Evolutionary conservation across 1,284 basidiomycete genomes (phyloP).

Genomic region (Ganoderma boninense): DNA sequence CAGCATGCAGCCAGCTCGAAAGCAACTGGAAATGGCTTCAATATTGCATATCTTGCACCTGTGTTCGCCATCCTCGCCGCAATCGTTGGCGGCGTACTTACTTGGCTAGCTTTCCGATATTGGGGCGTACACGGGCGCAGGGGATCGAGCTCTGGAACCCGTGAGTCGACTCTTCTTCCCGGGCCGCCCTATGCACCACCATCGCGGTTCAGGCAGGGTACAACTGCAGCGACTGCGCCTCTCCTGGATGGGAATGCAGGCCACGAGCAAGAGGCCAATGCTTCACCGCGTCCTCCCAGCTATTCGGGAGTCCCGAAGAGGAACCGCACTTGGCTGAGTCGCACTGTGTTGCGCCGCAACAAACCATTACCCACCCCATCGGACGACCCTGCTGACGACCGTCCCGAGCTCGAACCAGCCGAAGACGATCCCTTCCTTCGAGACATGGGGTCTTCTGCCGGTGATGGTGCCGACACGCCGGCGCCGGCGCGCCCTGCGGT

Average conservation of each 20-base stretch:
- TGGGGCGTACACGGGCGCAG: conserved; percentile 20
- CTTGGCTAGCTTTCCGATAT: conserved; percentile 39
- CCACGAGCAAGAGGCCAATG: background rate
- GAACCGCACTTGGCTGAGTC: conserved; percentile 22
- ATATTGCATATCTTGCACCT: conserved; percentile 49
- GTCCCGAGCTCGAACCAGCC: background rate
- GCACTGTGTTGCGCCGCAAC: conserved; percentile 23
- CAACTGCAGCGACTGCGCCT: background rate
- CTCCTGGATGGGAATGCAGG: conserved; percentile 7
- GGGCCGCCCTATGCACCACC: conserved; percentile 50
- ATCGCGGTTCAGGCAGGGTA: conserved; percentile 14
- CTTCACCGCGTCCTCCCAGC: background rate
- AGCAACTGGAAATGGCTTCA: conserved; percentile 32
- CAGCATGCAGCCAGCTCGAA: conserved; percentile 20
- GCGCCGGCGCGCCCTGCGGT: conserved; percentile 7
- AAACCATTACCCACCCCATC: conserved; percentile 9
- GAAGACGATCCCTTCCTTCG: conserved; percentile 40
- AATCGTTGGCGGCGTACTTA: conserved; percentile 43
- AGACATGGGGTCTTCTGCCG: conserved; percentile 3
- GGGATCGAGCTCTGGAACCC: conserved; percentile 8
- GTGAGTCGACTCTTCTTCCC: conserved; percentile 37
- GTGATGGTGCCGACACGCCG: conserved; percentile 14
- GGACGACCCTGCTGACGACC: background rate
- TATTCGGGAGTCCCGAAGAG: too few relatives aligned
- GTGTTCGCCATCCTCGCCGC: conserved; percentile 49